A percentile compares a stretch with the other conserved stretches of the same genome.
These are phyloP conservation scores for Nemania sp. DNA, from an alignment of 2,329 filamentous ascomycete species.

Conservation along the genomic window DNA sequence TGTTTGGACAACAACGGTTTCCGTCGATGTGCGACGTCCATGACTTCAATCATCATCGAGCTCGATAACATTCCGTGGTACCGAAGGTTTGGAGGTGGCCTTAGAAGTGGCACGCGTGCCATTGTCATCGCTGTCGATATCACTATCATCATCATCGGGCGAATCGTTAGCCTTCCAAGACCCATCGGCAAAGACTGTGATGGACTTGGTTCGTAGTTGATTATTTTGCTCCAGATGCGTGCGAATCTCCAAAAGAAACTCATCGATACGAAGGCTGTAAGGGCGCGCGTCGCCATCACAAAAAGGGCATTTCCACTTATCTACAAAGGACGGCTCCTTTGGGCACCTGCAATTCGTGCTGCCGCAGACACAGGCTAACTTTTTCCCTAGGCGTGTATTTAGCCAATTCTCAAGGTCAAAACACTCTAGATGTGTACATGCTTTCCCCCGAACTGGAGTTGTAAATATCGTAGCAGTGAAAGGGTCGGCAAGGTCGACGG, in stretches of 20 bases:
- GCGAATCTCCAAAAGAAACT: conserved; percentile 76
- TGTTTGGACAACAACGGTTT: neutral
- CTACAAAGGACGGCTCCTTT: conserved; percentile 67
- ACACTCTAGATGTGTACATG: conserved; percentile 84
- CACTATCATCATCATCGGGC: conserved; percentile 51
- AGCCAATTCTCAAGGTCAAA: conserved; percentile 91
- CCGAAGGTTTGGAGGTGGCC: conserved; percentile 32
- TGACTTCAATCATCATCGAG: conserved; percentile 37
- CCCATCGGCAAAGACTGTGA: conserved; percentile 73
- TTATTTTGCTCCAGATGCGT: conserved; percentile 62
- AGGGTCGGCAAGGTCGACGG: conserved; percentile 74
- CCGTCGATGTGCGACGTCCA: neutral
- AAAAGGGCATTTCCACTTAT: conserved; percentile 89
- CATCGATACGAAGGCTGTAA: conserved; percentile 75
- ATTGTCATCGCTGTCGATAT: conserved; percentile 50
- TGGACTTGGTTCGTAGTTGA: conserved; percentile 66
- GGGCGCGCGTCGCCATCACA: conserved; percentile 84
- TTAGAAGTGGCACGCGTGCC: conserved; percentile 30
- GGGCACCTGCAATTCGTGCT: conserved; percentile 54
- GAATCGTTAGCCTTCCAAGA: conserved; percentile 67
- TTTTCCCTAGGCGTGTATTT: conserved; percentile 68
- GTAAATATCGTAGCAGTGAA: conserved; percentile 74
- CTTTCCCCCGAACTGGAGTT: conserved; percentile 75
- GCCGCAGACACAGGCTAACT: conserved; percentile 52
- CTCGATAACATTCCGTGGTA: conserved; percentile 41